These are phyloP conservation scores for Pseudocercospora cruenta DNA, from an alignment of 2,329 filamentous ascomycete genomes.

Conservation along the genomic window DNA sequence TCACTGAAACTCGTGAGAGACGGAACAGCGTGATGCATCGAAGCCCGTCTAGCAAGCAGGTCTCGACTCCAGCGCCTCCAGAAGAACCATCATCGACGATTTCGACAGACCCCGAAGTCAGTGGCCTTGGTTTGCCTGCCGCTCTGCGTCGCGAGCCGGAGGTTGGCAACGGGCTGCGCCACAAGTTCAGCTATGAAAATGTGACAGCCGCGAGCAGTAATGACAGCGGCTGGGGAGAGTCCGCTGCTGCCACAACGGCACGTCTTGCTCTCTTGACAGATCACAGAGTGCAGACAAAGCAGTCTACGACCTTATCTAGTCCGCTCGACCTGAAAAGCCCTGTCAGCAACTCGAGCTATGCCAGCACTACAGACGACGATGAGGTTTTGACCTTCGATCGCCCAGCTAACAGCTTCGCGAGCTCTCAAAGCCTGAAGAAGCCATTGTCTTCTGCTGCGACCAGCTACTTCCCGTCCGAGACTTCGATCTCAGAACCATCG, in stretches of 20 bases:
- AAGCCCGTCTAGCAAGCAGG: slow-evolving; percentile 38
- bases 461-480: slow-evolving; percentile 35
- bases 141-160: neutral
- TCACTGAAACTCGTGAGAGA: slow-evolving; percentile 63
- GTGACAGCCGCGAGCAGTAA: slow-evolving; percentile 35
- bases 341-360: slow-evolving; percentile 59
- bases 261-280: slow-evolving; percentile 37
- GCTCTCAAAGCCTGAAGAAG: slow-evolving; percentile 22
- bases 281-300: slow-evolving; percentile 21
- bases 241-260: slow-evolving; percentile 31
- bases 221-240: slow-evolving; percentile 38
- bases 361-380: slow-evolving; percentile 83
- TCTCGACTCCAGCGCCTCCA: slow-evolving; percentile 22
- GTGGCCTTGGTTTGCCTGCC: slow-evolving; percentile 8
- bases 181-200: slow-evolving; percentile 45
- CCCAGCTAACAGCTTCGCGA: slow-evolving; percentile 32
- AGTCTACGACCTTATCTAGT: slow-evolving; percentile 30
- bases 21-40: slow-evolving; percentile 42
- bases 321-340: slow-evolving; percentile 43
- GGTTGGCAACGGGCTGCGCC: slow-evolving; percentile 22
- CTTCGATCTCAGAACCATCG: slow-evolving; percentile 21
- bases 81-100: neutral
- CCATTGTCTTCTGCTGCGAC: slow-evolving; percentile 30
- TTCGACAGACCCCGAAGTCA: neutral
- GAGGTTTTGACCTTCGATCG: slow-evolving; percentile 68